These are phyloP conservation scores for Lanmaoa pseudosensibilis DNA, from an alignment of 768 basidiomycete species.

Conservation along the genomic window DNA sequence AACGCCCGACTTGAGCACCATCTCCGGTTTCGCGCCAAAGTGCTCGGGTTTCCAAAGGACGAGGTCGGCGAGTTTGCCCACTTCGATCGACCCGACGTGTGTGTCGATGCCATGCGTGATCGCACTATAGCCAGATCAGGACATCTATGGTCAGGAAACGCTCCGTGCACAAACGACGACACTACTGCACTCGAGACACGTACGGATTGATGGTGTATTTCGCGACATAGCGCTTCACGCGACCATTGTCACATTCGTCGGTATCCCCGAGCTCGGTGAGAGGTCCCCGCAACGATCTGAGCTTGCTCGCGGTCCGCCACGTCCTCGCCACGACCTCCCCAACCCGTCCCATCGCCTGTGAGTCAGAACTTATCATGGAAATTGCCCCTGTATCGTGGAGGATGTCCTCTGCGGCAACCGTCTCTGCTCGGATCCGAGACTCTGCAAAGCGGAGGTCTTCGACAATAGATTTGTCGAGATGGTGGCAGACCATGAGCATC, in stretches of 20 bases:
- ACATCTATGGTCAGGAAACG: neutral
- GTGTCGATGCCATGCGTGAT: constrained; percentile 92
- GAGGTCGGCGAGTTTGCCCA: constrained; percentile 86
- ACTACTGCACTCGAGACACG: constrained; percentile 26
- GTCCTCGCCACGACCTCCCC: constrained; percentile 92
- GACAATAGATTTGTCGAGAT: constrained; percentile 85
- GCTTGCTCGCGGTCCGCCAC: constrained; percentile 97
- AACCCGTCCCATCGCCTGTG: constrained; percentile 98
- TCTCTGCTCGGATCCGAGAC: constrained; percentile 94
- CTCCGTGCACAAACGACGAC: neutral
- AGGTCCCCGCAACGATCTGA: constrained; percentile 78
- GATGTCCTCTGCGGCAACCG: constrained; percentile 96
- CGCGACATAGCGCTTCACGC: constrained; percentile 92
- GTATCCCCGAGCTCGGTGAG: constrained; percentile 56
- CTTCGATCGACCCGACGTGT: constrained; percentile 78
- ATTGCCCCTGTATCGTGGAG: constrained; percentile 92
- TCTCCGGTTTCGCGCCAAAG: constrained; percentile 90
- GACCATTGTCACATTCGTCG: constrained; percentile 61
- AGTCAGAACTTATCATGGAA: constrained; percentile 94
- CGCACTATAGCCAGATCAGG: constrained; percentile 46
- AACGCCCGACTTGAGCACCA: constrained; percentile 93
- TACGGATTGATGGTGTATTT: constrained; percentile 99
- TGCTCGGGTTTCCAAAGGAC: constrained; percentile 95
- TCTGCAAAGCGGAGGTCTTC: constrained; percentile 97
- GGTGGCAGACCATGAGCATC: constrained; percentile 99